Conservation (phyloP, 768 basidiomycete genomes). For the Naganishia vishniacii region DNA sequence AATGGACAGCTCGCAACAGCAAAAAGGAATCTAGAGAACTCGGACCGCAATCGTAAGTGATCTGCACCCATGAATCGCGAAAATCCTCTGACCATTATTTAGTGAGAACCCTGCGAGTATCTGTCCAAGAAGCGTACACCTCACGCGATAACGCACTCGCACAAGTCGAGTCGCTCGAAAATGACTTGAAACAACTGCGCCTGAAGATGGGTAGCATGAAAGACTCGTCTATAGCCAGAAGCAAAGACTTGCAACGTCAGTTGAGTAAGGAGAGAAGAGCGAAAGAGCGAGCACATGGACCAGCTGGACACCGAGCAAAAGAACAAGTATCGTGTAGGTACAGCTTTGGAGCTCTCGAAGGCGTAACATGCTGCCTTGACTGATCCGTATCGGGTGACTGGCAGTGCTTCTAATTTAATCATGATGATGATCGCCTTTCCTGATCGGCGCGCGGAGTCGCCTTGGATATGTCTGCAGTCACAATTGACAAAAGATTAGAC, state of each 20-base stretch:
- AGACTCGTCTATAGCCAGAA: conserved; percentile 22
- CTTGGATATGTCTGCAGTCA: no score
- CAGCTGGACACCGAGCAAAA: conserved; percentile 36
- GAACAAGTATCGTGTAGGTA: conserved; percentile 39
- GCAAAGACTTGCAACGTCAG: conserved; percentile 20
- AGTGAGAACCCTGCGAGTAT: conserved; percentile 24
- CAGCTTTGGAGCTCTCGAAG: background rate
- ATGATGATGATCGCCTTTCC: no score
- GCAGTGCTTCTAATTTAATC: conserved; percentile 16
- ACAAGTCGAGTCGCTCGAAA: background rate
- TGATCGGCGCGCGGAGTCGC: no score
- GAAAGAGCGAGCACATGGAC: conserved; percentile 39
- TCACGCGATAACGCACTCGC: conserved; percentile 19
- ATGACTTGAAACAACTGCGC: conserved; percentile 13
- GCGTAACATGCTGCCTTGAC: background rate
- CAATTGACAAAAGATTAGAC: background rate
- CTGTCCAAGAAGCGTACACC: conserved; percentile 13
- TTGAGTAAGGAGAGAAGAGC: conserved; percentile 28
- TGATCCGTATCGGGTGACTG: background rate
- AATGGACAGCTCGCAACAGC: background rate
- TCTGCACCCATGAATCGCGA: background rate
- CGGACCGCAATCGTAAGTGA: conserved; percentile 16
- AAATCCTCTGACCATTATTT: background rate
- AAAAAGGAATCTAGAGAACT: conserved; percentile 7
- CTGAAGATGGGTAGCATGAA: conserved; percentile 29